Base-by-base conservation (phyloP, 176 grass and related monocot species). In the Hordeum marinum region DNA sequence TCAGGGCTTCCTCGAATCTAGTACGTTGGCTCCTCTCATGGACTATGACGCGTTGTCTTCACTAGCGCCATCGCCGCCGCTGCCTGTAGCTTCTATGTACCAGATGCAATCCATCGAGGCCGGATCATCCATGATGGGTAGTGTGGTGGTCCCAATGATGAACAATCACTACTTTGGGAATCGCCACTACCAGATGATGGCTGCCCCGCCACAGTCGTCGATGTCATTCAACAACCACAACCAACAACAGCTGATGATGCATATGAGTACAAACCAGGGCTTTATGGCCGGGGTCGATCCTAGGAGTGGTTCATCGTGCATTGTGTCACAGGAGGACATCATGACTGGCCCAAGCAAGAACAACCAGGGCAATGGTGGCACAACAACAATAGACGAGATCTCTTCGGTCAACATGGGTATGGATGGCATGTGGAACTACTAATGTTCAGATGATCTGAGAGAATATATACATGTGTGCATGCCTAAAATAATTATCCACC, bases 241-340 rank as follows among this genome's bases (percentile, higher is more conserved):
- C 18, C 67, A 88, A 0, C 42, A 77, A 11, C 54, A 78, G 7
- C 63, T 77, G 9, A 32, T 54, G 50, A 20, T 55, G 68, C 68
- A 34, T 6, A 75, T 80, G 21, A 46, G 43, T 78, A 3, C 4
- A 32, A 4, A 63, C n/a, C 31, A 20, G 31, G n/a, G 46, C 17
- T 63, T 71, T 14, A 23, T 82, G 54, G 32, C 4, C 0, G 54
- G 8, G 0, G 23, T 9, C 0, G 52, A 11, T 0, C 5, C 6
- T 0, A 39, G 41, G 52, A 85, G 78, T 7, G 32, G 35, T 43
- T 35, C 42, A 2, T 41, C 78, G 8, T 89, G 76, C 3, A 83
- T 88, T 75, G 83, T 76, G 11, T 87, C 84, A 0, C 77, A 79
- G 52, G 85, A 88, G 27, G 73, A 80, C 7, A 48, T 48, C 4